These are phyloP conservation scores for Pseudogymnoascus sp. DNA, from an alignment of 2,329 filamentous ascomycete genomes.

Conservation along the genomic window DNA sequence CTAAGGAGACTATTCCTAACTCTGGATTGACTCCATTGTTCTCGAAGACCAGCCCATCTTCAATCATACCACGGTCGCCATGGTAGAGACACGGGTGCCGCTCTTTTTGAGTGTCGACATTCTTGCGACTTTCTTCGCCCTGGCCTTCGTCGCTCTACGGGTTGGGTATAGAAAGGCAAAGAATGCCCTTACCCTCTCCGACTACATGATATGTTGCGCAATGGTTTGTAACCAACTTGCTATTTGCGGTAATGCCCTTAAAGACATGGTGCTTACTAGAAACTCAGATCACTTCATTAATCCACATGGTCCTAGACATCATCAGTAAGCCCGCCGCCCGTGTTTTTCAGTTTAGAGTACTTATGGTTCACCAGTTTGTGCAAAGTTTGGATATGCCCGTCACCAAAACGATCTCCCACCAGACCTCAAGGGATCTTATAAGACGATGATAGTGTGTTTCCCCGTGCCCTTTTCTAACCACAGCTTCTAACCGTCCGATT, in stretches of 20 bases:
- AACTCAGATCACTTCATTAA: not conserved
- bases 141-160: not conserved
- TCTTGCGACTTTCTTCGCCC: not conserved
- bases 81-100: not conserved
- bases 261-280: not conserved
- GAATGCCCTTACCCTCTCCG: not conserved
- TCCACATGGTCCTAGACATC: not conserved
- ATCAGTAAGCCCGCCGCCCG: not conserved
- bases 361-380: not conserved
- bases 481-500: not conserved
- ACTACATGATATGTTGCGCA: slow-evolving; percentile 4
- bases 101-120: slow-evolving; percentile 1
- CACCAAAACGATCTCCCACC: not conserved
- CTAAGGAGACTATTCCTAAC: not conserved
- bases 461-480: not conserved
- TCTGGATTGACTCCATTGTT: not conserved
- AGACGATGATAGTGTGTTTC: not conserved
- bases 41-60: not conserved
- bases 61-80: not conserved
- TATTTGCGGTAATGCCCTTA: not conserved
- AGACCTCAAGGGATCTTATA: not conserved
- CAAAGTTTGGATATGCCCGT: slow-evolving; percentile 2
- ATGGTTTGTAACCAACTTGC: not conserved
- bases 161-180: not conserved
- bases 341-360: not conserved